These are phyloP conservation scores for Lolium rigidum DNA, from an alignment of 176 grass and related monocot genomes.

Conservation along the genomic window DNA sequence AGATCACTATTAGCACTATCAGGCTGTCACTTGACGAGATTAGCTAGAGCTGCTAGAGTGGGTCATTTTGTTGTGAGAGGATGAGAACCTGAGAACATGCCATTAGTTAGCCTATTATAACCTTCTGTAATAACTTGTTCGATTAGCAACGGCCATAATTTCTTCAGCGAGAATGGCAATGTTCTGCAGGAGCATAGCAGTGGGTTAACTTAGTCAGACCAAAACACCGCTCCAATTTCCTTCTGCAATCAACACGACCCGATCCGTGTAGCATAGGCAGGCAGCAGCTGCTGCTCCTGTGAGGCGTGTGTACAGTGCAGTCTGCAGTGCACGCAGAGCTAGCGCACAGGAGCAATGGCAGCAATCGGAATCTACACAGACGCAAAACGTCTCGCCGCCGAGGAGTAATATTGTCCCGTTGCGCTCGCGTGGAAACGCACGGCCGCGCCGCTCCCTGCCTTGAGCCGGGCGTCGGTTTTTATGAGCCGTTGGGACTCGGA, in stretches of 20 bases:
- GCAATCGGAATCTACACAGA: conserved; percentile 44
- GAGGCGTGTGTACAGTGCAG: neutral
- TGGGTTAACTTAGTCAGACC: neutral
- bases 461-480: conserved; percentile 20
- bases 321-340: neutral
- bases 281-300: neutral
- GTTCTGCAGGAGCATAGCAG: neutral
- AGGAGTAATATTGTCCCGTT: conserved; percentile 5
- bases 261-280: neutral
- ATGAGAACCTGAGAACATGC: neutral
- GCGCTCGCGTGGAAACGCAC: conserved; percentile 15
- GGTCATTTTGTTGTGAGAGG: neutral
- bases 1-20: neutral
- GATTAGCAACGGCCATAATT: neutral
- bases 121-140: neutral
- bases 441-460: neutral
- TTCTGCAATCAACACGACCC: neutral
- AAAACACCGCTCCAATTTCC: conserved; percentile 27
- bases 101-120: neutral
- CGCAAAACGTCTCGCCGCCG: neutral
- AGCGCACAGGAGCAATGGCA: neutral
- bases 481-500: conserved; percentile 40
- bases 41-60: neutral
- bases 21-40: neutral
- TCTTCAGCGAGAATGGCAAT: too few relatives aligned